phyloP scores from a whole-genome alignment of 2,329 filamentous ascomycete genomes.

The Aspergillus luchuensis region DNA sequence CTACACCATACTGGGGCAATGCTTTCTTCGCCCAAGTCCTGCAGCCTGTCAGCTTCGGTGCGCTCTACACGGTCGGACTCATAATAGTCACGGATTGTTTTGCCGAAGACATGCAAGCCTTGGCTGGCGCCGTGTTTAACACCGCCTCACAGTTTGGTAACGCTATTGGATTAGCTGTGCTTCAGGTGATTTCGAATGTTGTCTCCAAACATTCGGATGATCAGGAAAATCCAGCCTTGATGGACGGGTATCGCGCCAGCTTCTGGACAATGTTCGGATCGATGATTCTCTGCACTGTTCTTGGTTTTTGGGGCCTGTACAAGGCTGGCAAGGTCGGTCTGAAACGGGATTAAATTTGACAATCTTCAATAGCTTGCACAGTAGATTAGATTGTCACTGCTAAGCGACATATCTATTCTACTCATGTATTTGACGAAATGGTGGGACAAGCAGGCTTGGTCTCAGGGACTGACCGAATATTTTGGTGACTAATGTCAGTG shows the following conservation, averaged over 20 bases:
- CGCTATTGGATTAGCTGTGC: constrained; percentile 55
- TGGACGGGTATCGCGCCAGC: neutral
- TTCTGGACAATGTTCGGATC: neutral
- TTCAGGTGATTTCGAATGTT: constrained; percentile 48
- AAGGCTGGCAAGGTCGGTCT: no score
- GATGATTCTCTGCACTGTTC: no score
- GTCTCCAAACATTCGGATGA: constrained; percentile 27
- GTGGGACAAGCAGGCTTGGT: no score
- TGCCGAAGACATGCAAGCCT: constrained; percentile 52
- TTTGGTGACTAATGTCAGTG: no score
- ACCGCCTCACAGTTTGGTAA: constrained; percentile 60
- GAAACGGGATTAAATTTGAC: no score
- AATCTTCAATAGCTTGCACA: no score
- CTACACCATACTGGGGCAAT: constrained; percentile 55
- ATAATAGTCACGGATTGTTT: constrained; percentile 22
- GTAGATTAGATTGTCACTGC: no score
- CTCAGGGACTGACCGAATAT: no score
- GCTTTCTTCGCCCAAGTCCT: constrained; percentile 44
- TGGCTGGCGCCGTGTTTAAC: constrained; percentile 65
- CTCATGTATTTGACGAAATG: no score
- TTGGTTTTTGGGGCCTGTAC: no score
- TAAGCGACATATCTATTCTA: no score
- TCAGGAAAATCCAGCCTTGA: neutral
- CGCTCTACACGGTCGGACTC: constrained; percentile 18
- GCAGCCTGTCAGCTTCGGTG: constrained; percentile 11